Evolutionary conservation across 2,329 filamentous ascomycete species (phyloP).

Genomic region (Fusarium tuaranense): DNA sequence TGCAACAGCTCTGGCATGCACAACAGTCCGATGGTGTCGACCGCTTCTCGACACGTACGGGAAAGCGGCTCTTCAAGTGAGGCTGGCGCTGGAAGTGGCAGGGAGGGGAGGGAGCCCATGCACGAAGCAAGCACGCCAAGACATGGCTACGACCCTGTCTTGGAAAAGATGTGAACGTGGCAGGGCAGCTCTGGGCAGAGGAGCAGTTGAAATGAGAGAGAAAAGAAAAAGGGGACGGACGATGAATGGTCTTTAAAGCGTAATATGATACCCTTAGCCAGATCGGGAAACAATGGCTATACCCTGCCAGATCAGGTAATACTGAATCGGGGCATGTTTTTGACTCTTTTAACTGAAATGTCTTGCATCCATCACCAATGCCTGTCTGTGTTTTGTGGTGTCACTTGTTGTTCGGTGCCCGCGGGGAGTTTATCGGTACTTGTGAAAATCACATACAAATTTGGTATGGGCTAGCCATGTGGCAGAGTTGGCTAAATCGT

Average conservation of each 20-base stretch:
- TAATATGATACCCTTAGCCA: slow-evolving; percentile 33
- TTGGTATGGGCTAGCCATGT: not conserved
- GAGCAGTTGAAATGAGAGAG: not conserved
- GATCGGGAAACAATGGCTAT: slow-evolving; percentile 24
- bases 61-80: slow-evolving; percentile 66
- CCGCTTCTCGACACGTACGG: slow-evolving; percentile 66
- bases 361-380: not conserved
- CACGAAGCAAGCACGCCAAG: not conserved
- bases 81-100: not conserved
- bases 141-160: slow-evolving; percentile 3
- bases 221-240: not conserved
- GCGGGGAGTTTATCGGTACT: slow-evolving; percentile 28
- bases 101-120: not conserved
- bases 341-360: not conserved
- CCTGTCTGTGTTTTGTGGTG: not conserved
- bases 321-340: not conserved
- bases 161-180: not conserved
- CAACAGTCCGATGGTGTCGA: slow-evolving; percentile 71
- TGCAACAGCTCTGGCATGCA: slow-evolving; percentile 70
- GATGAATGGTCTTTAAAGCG: slow-evolving; percentile 31
- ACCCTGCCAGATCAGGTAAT: slow-evolving; percentile 20
- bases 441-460: slow-evolving; percentile 22
- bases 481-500: not conserved
- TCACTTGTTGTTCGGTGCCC: not conserved
- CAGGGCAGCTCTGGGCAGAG: not conserved